Conservation (phyloP, 306 rosid species). For the Comarum palustre region DNA sequence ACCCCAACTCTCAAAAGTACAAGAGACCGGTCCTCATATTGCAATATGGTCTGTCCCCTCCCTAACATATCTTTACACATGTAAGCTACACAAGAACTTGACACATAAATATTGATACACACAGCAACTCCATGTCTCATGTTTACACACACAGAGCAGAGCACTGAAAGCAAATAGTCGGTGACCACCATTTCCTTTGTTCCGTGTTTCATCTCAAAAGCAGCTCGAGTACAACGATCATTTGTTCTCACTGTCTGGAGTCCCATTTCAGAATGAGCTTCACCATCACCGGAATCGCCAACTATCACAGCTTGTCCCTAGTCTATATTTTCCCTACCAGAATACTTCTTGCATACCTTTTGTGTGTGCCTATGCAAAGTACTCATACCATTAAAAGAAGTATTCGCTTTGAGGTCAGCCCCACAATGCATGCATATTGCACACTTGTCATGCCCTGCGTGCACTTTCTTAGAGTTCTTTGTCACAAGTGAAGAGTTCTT, state of each 20-base stretch:
- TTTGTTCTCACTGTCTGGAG: neutral
- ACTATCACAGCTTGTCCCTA: neutral
- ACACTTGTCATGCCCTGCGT: neutral
- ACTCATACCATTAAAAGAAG: neutral
- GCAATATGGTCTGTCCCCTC: slow-evolving; percentile 20
- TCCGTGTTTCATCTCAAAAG: neutral
- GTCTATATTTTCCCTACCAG: neutral
- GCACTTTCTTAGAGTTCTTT: no score
- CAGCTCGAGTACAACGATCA: neutral
- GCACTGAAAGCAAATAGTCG: no score
- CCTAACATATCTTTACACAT: neutral
- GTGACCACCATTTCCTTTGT: no score
- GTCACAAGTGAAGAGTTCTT: no score
- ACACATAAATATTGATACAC: neutral
- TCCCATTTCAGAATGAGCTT: neutral
- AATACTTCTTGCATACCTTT: neutral
- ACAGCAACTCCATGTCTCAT: no score
- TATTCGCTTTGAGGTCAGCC: neutral
- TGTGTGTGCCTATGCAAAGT: neutral
- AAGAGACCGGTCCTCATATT: slow-evolving; percentile 6
- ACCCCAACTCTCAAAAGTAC: neutral
- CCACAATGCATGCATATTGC: neutral
- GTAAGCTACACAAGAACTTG: neutral
- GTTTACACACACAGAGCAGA: no score
- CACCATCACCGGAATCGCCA: neutral